A percentile compares a stretch with the other conserved stretches of the same genome.
Evolutionary conservation across 441 rosid genomes (phyloP).

Genomic region (Theobroma grandiflorum): DNA sequence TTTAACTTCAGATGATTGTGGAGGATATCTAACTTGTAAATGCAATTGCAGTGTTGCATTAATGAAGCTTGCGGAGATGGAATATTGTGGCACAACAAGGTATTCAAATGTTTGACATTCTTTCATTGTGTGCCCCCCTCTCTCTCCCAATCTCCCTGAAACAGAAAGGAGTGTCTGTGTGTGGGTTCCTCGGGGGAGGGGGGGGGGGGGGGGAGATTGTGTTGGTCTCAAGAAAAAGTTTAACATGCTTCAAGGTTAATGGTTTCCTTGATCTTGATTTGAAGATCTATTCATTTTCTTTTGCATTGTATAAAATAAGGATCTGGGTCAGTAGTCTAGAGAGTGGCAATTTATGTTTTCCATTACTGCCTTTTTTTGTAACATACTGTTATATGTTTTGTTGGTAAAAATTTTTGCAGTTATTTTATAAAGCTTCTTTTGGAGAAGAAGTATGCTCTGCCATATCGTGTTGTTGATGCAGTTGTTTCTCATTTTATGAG

Average conservation of each 20-base stretch:
- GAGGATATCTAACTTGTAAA: constrained; percentile 12
- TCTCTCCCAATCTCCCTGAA: not conserved
- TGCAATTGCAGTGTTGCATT: constrained; percentile 74
- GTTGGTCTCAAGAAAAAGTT: not conserved
- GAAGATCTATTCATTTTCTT: not conserved
- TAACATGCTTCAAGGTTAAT: not conserved
- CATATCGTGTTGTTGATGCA: constrained; percentile 85
- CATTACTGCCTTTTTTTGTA: not conserved
- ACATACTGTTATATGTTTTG: not conserved
- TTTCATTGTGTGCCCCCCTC: not conserved
- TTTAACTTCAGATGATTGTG: not conserved
- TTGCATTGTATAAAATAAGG: not conserved
- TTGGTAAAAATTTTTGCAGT: constrained; percentile 47
- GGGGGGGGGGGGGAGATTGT: too few relatives aligned
- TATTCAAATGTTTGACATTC: constrained; percentile 34
- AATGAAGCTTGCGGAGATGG: constrained; percentile 84
- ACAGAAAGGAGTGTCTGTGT: too few relatives aligned
- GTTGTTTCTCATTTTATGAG: constrained; percentile 80
- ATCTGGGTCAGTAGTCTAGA: not conserved
- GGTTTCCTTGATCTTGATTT: not conserved
- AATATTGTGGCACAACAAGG: constrained; percentile 98
- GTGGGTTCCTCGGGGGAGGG: too few relatives aligned
- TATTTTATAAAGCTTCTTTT: constrained; percentile 86
- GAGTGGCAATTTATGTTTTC: constrained; percentile 4
- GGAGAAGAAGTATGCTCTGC: constrained; percentile 93